phyloP scores from a whole-genome alignment of 257 asterid species.

The Solanum arcanum region DNA sequence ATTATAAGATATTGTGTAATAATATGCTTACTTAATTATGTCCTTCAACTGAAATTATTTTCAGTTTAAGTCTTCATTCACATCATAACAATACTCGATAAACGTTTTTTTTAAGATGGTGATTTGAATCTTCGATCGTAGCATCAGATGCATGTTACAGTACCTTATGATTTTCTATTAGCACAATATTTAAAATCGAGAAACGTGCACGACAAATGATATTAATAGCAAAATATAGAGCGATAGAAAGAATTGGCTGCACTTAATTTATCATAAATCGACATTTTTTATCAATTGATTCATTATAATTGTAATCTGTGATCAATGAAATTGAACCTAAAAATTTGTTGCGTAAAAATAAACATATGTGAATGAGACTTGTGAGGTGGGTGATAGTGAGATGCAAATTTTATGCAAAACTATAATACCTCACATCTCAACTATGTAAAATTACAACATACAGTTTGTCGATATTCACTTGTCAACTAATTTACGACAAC shows the following conservation, averaged over 20 bases:
- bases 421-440: background rate
- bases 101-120: background rate
- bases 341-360: conserved; percentile 21
- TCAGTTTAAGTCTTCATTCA: background rate
- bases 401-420: background rate
- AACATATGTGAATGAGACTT: conserved; percentile 13
- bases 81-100: too few species aligned
- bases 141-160: background rate
- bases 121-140: background rate
- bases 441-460: background rate
- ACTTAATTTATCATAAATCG: background rate
- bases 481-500: background rate
- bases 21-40: background rate
- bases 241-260: background rate
- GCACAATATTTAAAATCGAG: background rate
- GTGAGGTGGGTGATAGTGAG: conserved; percentile 39
- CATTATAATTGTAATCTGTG: background rate
- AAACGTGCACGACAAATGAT: too few species aligned
- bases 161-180: background rate
- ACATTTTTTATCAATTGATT: background rate
- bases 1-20: background rate
- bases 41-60: too few species aligned
- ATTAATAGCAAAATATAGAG: background rate
- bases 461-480: background rate
- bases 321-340: conserved; percentile 31